Evolutionary conservation across 495 filamentous ascomycete genomes (phyloP), one percentile per base, ranked within the genome.

Genomic region (Hypoxylon rickii): DNA sequence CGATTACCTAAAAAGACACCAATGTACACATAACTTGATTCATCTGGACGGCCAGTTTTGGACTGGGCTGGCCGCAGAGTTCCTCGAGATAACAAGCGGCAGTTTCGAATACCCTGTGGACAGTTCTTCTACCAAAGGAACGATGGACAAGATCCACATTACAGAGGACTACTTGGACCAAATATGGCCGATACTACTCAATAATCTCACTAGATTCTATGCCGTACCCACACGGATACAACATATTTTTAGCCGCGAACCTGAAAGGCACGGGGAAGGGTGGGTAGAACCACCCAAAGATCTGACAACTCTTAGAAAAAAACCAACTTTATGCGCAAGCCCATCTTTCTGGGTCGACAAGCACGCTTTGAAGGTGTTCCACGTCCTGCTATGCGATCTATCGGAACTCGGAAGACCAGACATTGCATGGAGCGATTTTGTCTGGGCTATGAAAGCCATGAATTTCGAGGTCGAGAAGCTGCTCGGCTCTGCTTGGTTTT

Each of bases 401-500:
- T 40, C 42, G 11, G 16, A 19, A 15, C 5, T 33, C 34, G 73
- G 70, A 5, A 77, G 82, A n/a, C n/a, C n/a, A n/a, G n/a, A n/a
- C 38, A 33, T 84, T 5, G 31, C 73, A 0, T 86, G 80, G 82
- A 65, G 50, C 17, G 79, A 83, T 45, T 79, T 85, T 45, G 55
- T 85, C 16, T 67, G 78, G 43, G 79, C 80, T 5, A 77, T 86
- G 78, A 44, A 57, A 5, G 56, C 70, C 3, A 67, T 70, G 3
- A 78, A 79, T 1, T 82, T 83, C 42, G 18, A 42, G 3, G 66
- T 70, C 0, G 64, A 75, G 64, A 82, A 83, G 62, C 64, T 83
- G 7, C 77, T 80, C 46, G 80, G 81, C 0, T 81, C 75, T 1
- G 77, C 72, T 0, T 86, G 81, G 82, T 66, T 77, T 38, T 82